Conservation (phyloP, 2,329 filamentous ascomycete species). For the Neobulgaria alba region DNA sequence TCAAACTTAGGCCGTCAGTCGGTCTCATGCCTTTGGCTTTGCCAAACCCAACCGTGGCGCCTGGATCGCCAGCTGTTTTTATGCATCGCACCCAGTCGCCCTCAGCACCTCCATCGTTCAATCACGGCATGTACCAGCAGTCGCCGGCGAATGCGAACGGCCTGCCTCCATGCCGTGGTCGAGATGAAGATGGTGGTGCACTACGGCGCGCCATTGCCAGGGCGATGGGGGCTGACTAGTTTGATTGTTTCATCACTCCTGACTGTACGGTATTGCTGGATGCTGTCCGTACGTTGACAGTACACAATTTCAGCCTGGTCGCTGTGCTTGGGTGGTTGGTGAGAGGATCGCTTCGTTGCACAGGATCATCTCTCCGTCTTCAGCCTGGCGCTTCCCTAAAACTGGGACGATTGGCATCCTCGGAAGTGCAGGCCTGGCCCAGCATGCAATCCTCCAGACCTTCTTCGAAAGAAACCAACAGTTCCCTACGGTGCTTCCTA, state of each 20-base stretch:
- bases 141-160: too few relatives aligned
- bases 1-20: slow-evolving; percentile 12
- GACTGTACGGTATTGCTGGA: too few relatives aligned
- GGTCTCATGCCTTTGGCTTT: slow-evolving; percentile 12
- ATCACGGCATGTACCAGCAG: slow-evolving; percentile 6
- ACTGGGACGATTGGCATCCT: slow-evolving; percentile 2
- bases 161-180: too few relatives aligned
- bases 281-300: too few relatives aligned
- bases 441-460: neutral
- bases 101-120: slow-evolving; percentile 4
- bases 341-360: neutral
- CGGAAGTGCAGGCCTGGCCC: neutral
- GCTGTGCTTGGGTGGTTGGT: neutral
- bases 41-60: slow-evolving; percentile 9
- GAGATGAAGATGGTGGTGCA: too few relatives aligned
- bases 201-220: too few relatives aligned
- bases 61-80: slow-evolving; percentile 12
- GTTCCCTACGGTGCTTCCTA: neutral
- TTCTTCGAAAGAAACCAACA: slow-evolving; percentile 1
- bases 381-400: slow-evolving; percentile 8
- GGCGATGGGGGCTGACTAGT: neutral
- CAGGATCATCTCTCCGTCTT: neutral
- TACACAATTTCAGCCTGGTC: too few relatives aligned
- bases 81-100: slow-evolving; percentile 14
- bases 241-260: neutral